These are phyloP conservation scores for Cryptosporidium felis DNA, from an alignment of 169 alveolate species.

Conservation along the genomic window DNA sequence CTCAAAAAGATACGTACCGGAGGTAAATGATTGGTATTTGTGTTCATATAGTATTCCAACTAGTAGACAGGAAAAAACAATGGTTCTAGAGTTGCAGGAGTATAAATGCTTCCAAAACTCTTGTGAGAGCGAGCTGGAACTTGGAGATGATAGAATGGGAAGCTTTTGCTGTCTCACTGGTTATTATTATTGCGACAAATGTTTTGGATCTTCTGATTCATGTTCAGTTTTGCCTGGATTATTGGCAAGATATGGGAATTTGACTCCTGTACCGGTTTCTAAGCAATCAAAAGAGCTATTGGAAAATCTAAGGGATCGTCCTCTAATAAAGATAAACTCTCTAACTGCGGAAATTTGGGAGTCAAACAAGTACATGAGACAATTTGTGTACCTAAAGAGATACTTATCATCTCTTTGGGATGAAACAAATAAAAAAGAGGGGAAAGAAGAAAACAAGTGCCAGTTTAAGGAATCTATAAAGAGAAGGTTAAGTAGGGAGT, in stretches of 20 bases:
- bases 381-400: conserved; percentile 17
- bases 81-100: conserved; percentile 24
- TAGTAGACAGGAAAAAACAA: neutral
- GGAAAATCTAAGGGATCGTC: conserved; percentile 22
- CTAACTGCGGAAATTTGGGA: conserved; percentile 66
- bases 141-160: neutral
- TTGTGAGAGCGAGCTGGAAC: neutral
- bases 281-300: conserved; percentile 5
- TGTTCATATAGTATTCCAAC: conserved; percentile 17
- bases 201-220: conserved; percentile 45
- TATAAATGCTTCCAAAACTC: conserved; percentile 13
- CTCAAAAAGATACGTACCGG: too few species aligned
- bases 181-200: conserved; percentile 39
- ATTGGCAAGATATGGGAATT: conserved; percentile 52
- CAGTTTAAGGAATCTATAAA: conserved; percentile 68
- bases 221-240: conserved; percentile 59
- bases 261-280: conserved; percentile 61
- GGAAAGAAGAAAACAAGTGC: conserved; percentile 22
- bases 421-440: neutral
- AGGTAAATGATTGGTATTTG: conserved; percentile 28
- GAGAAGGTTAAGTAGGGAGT: conserved; percentile 44
- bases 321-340: conserved; percentile 23
- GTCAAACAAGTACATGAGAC: conserved; percentile 29
- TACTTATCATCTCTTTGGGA: conserved; percentile 23
- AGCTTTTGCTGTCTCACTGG: conserved; percentile 66